Evolutionary conservation across 179 eudicot genomes (phyloP), one percentile per base, ranked within the genome.

Genomic region (Beta corolliflora): DNA sequence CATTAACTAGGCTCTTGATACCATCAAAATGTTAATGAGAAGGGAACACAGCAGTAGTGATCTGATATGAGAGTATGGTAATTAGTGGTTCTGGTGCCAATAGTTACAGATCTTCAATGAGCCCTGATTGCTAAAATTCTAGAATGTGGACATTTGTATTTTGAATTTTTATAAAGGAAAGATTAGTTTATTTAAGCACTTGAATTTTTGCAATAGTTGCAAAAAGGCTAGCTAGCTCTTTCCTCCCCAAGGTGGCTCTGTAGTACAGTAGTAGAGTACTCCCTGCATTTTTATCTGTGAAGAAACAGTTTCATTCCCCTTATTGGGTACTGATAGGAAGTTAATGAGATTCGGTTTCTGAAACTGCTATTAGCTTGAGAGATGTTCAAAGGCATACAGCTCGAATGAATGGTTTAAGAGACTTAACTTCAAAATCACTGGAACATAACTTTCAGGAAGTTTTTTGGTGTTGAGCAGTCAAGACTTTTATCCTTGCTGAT

Each of bases 171-270:
- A 56, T 13, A 59, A 18, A 19, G 23, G 5, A 25, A 7, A 1
- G 64, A 59, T 59, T 18, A 18, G 10, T 65, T 65, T 65, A 15
- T 65, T 23, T 65, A 44, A 41, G 52, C 73, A 11, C 46, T 69
- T 16, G 73, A 69, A 69, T n/a, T 1, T 25, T 69, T 69, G 73
- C 73, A 69, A 44, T 16, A 69, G 41, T 69, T 69, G 73, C 73
- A 69, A 44, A 67, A 69, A 44, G 10, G 21, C 23, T 44, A 45
- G 12, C 23, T 44, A 19, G 52, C n/a, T 36, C 50, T 66, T 66
- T 41, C 0, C 71, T 36, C 21, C 19, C 12, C 52, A 41, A 7
- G 23, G 73, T 41, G 23, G 73, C 52, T 18, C 18, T 69, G n/a
- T n/a, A n/a, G n/a, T n/a, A n/a, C n/a, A n/a, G 12, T 18, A 18